Percentiles rank a stretch among this genome's conserved stretches.
Conservation (phyloP, 2,329 filamentous ascomycete genomes). For the Cryoendolithus antarcticus region DNA sequence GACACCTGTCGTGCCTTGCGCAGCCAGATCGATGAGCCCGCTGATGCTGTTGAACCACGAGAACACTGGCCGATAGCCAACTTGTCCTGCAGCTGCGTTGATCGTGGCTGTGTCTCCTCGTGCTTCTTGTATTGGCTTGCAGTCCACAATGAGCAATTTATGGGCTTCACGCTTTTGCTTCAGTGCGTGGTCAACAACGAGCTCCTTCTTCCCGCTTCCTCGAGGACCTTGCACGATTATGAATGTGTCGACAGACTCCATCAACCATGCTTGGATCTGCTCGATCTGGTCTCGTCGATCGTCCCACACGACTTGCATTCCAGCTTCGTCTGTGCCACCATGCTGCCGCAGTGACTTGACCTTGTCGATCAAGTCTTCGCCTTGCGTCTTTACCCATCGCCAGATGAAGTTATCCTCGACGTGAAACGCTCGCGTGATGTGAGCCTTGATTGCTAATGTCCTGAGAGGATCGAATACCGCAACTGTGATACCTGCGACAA, state of each 20-base stretch:
- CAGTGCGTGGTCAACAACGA: constrained; percentile 75
- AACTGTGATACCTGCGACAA: constrained; percentile 73
- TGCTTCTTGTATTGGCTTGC: constrained; percentile 84
- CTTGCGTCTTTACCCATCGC: constrained; percentile 69
- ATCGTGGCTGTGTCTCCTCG: constrained; percentile 80
- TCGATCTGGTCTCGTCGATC: constrained; percentile 73
- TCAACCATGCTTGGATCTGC: constrained; percentile 71
- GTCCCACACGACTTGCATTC: constrained; percentile 73
- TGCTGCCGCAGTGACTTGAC: constrained; percentile 33
- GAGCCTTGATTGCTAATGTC: constrained; percentile 80
- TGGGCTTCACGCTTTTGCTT: constrained; percentile 46
- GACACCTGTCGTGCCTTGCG: constrained; percentile 84
- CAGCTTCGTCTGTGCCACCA: constrained; percentile 47
- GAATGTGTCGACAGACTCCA: constrained; percentile 82
- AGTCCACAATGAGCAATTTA: constrained; percentile 77
- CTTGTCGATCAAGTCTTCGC: constrained; percentile 44
- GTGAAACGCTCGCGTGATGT: constrained; percentile 67
- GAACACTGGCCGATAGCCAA: constrained; percentile 87
- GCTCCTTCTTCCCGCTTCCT: constrained; percentile 79
- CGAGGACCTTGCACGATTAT: constrained; percentile 87
- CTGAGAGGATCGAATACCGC: constrained; percentile 88
- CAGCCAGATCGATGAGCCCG: constrained; percentile 81
- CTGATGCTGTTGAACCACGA: constrained; percentile 94
- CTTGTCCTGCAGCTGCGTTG: constrained; percentile 62
- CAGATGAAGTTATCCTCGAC: constrained; percentile 62